These are phyloP conservation scores for Anthracocystis panici-leucophaei DNA, from an alignment of 1,284 basidiomycete genomes.

Conservation along the genomic window DNA sequence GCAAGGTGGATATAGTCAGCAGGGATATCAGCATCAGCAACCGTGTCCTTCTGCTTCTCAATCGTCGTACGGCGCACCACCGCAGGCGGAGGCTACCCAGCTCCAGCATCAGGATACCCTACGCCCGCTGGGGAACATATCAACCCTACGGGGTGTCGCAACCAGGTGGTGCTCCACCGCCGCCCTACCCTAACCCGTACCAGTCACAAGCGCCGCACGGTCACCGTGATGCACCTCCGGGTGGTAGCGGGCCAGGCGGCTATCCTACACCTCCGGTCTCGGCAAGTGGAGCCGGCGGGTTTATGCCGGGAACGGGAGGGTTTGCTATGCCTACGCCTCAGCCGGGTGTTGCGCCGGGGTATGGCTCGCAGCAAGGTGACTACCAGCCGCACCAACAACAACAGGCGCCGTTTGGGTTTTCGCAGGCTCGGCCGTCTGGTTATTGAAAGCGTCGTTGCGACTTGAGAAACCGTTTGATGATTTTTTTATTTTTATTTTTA, in stretches of 20 bases:
- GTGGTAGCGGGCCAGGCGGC: conserved; percentile 6
- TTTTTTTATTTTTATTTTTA: no score
- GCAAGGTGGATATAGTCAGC: conserved; percentile 22
- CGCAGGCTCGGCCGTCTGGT: conserved; percentile 24
- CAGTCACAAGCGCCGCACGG: conserved; percentile 15
- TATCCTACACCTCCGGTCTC: conserved; percentile 3
- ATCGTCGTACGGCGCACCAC: conserved; percentile 12
- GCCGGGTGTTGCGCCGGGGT: neutral
- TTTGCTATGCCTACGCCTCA: conserved; percentile 51
- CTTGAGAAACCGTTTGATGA: neutral
- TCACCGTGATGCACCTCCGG: conserved; percentile 14
- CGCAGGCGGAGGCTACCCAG: conserved; percentile 16
- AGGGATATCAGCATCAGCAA: conserved; percentile 20
- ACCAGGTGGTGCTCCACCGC: conserved; percentile 21
- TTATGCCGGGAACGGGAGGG: conserved; percentile 31
- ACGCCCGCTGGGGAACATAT: conserved; percentile 11
- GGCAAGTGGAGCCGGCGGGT: conserved; percentile 7
- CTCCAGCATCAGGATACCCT: conserved; percentile 5
- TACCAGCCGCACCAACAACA: conserved; percentile 10
- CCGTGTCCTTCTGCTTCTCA: conserved; percentile 16
- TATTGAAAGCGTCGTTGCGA: conserved; percentile 8
- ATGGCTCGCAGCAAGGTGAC: neutral
- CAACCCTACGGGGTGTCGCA: conserved; percentile 18
- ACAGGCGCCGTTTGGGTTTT: conserved; percentile 33
- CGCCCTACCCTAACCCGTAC: conserved; percentile 32